Evolutionary conservation across 2,329 filamentous ascomycete species (phyloP).

Genomic region (Epichloe bromicola): DNA sequence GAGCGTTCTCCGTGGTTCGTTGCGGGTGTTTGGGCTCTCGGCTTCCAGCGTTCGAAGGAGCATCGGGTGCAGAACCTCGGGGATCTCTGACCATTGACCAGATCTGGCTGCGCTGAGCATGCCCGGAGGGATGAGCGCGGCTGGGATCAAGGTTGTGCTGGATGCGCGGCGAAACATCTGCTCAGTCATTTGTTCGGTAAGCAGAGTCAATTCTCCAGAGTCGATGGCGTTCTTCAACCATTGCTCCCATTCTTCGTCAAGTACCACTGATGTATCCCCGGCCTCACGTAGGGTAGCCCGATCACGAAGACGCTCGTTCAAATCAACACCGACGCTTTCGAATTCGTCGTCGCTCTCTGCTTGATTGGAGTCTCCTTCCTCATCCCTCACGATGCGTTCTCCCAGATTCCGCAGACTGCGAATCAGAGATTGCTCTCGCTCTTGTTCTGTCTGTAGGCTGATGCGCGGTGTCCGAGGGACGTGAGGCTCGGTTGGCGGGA

Average conservation of each 20-base stretch:
- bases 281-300: constrained; percentile 50
- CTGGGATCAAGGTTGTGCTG: constrained; percentile 15
- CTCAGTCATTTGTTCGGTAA: constrained; percentile 29
- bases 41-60: constrained; percentile 34
- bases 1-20: constrained; percentile 1
- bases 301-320: constrained; percentile 53
- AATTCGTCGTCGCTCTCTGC: constrained; percentile 20
- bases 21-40: constrained; percentile 14
- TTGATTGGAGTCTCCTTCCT: constrained; percentile 8
- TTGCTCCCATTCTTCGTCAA: constrained; percentile 63
- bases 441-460: constrained; percentile 8
- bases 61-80: constrained; percentile 39
- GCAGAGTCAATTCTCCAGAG: constrained; percentile 34
- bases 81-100: constrained; percentile 45
- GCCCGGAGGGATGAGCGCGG: constrained; percentile 33
- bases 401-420: constrained; percentile 9
- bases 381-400: not conserved
- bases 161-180: constrained; percentile 20
- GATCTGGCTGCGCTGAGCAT: constrained; percentile 42
- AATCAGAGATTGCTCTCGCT: constrained; percentile 6
- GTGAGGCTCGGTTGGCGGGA: constrained; percentile 11
- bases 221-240: constrained; percentile 61
- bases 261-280: constrained; percentile 41
- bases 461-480: not conserved
- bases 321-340: constrained; percentile 44